Evolutionary conservation across 768 basidiomycete genomes (phyloP), one percentile per base, ranked within the genome.

Genomic region (Kwoniella shandongensis): DNA sequence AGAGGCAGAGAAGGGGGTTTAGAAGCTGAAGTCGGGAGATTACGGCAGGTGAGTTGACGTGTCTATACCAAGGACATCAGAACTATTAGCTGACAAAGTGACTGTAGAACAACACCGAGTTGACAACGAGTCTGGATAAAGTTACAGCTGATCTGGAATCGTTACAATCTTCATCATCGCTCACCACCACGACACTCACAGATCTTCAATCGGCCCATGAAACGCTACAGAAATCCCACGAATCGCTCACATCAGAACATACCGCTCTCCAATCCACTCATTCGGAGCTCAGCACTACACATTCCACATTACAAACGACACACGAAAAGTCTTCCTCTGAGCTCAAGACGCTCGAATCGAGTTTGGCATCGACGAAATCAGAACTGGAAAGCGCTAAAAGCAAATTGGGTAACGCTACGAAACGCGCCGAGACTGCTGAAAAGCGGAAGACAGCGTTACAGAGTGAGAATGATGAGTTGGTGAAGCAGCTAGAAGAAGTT

Each of bases 401-500:
- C 11, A 56, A 61, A 20, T 32, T 70, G n/a, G 54, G 45, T 2
- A 38, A 41, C 2, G 58, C 59, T 12, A 56, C 36, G 2, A 73
- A 71, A 54, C 63, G 69, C 0, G 67, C 65, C 12, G 75, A 76
- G 17, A 52, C 51, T 29, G 66, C 67, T 5, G 66, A 68, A 50
- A 66, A 64, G 57, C 63, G 71, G 27, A 55, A 63, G n/a, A 32
- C 51, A 13, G 72, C 66, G 0, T 48, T 76, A 23, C 68, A 73
- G 39, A 45, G 40, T 40, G 75, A 76, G 52, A 76, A 76, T 42
- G 70, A 58, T 30, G 70, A 68, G 26, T 47, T 76, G 15, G 54
- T 76, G 10, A 56, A 42, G 18, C 75, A 75, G 55, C 54, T 76
- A 32, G 72, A 75, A 51, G 75, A 76, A 55, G 66, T 76, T 11